Conservation (phyloP, 2,329 filamentous ascomycete genomes). For the Tolypocladium sp. region DNA sequence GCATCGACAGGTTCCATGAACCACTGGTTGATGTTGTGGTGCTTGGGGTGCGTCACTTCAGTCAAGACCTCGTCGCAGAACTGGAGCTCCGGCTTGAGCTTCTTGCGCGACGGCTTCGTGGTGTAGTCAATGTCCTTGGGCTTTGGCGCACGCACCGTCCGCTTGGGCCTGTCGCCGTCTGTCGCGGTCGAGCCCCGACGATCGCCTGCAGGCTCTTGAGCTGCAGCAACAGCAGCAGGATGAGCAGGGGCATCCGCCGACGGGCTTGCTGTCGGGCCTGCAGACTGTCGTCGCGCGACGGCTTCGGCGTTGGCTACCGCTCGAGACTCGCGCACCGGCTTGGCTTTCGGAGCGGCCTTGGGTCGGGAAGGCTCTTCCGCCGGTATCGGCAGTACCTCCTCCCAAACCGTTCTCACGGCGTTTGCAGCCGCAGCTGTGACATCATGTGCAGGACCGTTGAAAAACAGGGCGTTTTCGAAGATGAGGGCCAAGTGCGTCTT, state of each 20-base stretch:
- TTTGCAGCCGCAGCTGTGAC: constrained; percentile 51
- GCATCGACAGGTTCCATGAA: constrained; percentile 86
- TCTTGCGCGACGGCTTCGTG: constrained; percentile 67
- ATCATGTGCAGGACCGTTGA: constrained; percentile 73
- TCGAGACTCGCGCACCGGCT: constrained; percentile 25
- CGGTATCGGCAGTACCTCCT: constrained; percentile 33
- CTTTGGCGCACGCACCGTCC: constrained; percentile 86
- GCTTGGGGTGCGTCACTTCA: constrained; percentile 67
- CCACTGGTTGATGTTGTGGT: constrained; percentile 57
- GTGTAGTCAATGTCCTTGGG: constrained; percentile 86
- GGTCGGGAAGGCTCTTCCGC: constrained; percentile 49
- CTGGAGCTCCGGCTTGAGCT: constrained; percentile 79
- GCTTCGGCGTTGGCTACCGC: constrained; percentile 14
- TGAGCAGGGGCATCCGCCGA: constrained; percentile 12
- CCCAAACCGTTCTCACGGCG: constrained; percentile 48
- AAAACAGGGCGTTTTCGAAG: constrained; percentile 66
- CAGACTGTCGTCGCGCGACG: constrained; percentile 16
- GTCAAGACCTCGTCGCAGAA: constrained; percentile 79
- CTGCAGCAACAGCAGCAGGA: constrained; percentile 8
- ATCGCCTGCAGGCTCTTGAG: constrained; percentile 12
- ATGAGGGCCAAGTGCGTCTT: constrained; percentile 68
- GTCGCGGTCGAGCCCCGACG: constrained; percentile 66
- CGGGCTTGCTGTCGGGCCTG: constrained; percentile 19
- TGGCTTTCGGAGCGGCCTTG: constrained; percentile 36
- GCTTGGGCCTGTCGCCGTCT: constrained; percentile 75